A percentile compares a stretch with the other conserved stretches of the same genome.
Evolutionary conservation across 106 monocot species (phyloP).

Genomic region (Phalaenopsis equestris): DNA sequence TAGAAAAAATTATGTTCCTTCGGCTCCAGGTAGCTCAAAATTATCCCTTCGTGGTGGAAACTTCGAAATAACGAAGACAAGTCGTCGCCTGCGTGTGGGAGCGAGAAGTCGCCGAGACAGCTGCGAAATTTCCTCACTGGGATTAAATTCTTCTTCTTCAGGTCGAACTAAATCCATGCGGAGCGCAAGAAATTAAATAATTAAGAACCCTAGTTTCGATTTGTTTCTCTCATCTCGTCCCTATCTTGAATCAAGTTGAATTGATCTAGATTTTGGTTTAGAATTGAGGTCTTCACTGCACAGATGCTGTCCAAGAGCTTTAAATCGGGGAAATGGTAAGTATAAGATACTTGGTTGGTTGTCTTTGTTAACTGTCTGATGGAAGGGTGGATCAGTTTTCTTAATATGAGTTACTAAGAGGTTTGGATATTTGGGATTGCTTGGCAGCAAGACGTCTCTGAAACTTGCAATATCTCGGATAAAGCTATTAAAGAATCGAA

Average conservation of each 20-base stretch:
- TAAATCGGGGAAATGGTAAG: slow-evolving; percentile 64
- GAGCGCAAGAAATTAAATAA: neutral
- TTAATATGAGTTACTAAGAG: neutral
- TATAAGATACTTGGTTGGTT: neutral
- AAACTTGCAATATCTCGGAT: slow-evolving; percentile 63
- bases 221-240: neutral
- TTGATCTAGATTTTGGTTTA: neutral
- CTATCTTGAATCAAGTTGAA: neutral
- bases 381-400: neutral
- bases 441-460: slow-evolving; percentile 83
- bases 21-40: no score
- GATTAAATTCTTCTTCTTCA: neutral
- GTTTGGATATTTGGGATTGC: neutral
- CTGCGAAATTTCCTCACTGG: slow-evolving; percentile 2
- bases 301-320: slow-evolving; percentile 54
- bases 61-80: neutral
- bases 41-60: no score
- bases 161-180: neutral
- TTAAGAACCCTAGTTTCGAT: neutral
- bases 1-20: no score
- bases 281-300: slow-evolving; percentile 5
- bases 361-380: neutral
- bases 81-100: neutral
- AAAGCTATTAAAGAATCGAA: slow-evolving; percentile 77
- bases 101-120: neutral